Conservation (phyloP, 495 filamentous ascomycete species). For the Aspergillus coremiiformis region DNA sequence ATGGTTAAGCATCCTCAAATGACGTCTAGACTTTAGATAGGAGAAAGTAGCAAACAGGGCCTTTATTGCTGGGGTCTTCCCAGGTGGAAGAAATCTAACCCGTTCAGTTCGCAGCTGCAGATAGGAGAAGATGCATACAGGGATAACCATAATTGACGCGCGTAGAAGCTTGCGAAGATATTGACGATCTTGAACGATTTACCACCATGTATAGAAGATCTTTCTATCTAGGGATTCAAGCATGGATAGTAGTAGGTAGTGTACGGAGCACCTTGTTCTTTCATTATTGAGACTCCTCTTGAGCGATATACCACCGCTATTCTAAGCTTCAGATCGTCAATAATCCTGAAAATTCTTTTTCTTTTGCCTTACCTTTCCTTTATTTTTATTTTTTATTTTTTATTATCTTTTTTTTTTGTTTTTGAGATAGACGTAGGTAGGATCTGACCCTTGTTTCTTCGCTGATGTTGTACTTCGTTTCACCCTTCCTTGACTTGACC, state of each 20-base stretch:
- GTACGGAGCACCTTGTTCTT: too few relatives aligned
- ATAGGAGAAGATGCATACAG: not conserved
- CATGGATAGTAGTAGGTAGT: not conserved
- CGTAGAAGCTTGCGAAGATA: not conserved
- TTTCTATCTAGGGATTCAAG: not conserved
- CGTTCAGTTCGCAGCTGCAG: not conserved
- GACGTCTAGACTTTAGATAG: not conserved
- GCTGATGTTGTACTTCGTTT: too few relatives aligned
- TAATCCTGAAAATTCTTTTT: too few relatives aligned
- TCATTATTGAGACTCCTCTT: not conserved
- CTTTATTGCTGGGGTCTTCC: not conserved
- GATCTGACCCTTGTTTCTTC: too few relatives aligned
- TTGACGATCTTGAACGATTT: not conserved
- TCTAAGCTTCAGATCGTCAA: too few relatives aligned
- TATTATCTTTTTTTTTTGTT: too few relatives aligned
- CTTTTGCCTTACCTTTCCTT: too few relatives aligned
- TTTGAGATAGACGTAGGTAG: too few relatives aligned
- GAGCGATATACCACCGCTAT: not conserved
- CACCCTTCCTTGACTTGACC: too few relatives aligned
- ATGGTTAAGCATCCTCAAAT: not conserved
- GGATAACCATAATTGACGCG: not conserved
- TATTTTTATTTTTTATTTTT: too few relatives aligned
- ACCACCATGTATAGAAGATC: not conserved
- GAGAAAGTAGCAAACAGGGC: too few relatives aligned
- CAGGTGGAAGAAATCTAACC: not conserved